These are phyloP conservation scores for Ambrosiella cleistominuta DNA, from an alignment of 2,329 filamentous ascomycete genomes.

Conservation along the genomic window DNA sequence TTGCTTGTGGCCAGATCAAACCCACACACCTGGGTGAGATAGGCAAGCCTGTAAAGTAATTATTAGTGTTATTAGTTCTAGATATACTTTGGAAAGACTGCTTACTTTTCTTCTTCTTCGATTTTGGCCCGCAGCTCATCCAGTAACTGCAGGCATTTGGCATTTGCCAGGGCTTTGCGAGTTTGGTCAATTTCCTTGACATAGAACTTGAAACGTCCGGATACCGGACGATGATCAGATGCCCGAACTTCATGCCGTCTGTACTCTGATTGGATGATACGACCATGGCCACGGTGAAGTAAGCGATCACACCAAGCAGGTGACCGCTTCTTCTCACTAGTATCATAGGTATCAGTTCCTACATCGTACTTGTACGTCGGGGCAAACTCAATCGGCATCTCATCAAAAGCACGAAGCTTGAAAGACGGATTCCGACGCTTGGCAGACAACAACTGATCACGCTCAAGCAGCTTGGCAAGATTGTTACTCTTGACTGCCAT, in stretches of 20 bases:
- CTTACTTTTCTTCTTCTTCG: constrained; percentile 61
- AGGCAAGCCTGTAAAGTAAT: constrained; percentile 25
- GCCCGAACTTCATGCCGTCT: constrained; percentile 73
- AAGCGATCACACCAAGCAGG: constrained; percentile 95
- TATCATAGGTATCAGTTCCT: constrained; percentile 83
- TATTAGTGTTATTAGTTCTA: neutral
- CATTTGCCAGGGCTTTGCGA: constrained; percentile 48
- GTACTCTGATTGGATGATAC: constrained; percentile 79
- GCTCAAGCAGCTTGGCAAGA: constrained; percentile 68
- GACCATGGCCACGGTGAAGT: constrained; percentile 65
- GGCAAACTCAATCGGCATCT: constrained; percentile 76
- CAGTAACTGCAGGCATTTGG: constrained; percentile 58
- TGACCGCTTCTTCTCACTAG: constrained; percentile 80
- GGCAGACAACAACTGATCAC: constrained; percentile 82
- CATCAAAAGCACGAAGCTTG: constrained; percentile 74
- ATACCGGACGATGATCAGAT: constrained; percentile 87
- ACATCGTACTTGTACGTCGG: constrained; percentile 99
- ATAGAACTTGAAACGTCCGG: constrained; percentile 62
- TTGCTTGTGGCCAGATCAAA: constrained; percentile 36
- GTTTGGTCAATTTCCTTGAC: constrained; percentile 65
- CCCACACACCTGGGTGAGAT: constrained; percentile 33
- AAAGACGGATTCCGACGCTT: constrained; percentile 80
- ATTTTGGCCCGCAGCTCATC: constrained; percentile 52
- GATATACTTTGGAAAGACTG: constrained; percentile 14
- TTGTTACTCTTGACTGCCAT: constrained; percentile 69